Conservation (phyloP, 768 basidiomycete species). For the Mycena rosella region DNA sequence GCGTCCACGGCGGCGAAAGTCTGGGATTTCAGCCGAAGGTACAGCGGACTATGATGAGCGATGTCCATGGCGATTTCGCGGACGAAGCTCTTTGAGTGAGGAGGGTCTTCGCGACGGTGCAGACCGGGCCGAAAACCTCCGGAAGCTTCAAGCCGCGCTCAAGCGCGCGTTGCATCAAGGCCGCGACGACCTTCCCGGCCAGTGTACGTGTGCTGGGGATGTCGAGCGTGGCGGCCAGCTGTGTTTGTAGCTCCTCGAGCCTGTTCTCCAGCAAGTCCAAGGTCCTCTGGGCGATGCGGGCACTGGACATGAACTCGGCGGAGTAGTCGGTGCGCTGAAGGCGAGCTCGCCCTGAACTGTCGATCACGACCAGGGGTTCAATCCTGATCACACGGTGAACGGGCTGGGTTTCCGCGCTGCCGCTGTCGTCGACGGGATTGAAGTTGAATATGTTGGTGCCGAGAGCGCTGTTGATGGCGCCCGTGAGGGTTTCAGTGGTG, state of each 20-base stretch:
- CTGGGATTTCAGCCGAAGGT: slow-evolving; percentile 11
- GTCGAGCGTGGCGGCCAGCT: slow-evolving; percentile 12
- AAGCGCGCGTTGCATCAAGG: slow-evolving; percentile 16
- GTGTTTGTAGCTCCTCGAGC: slow-evolving; percentile 2
- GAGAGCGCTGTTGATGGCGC: background rate
- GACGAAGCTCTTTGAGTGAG: slow-evolving; percentile 14
- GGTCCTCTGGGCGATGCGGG: slow-evolving; percentile 7
- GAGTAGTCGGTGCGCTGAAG: slow-evolving; percentile 1
- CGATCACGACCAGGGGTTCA: slow-evolving; percentile 7
- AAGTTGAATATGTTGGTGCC: background rate
- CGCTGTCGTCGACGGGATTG: too few relatives aligned
- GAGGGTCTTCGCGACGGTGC: background rate
- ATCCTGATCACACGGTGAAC: slow-evolving; percentile 10
- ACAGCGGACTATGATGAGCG: slow-evolving; percentile 1
- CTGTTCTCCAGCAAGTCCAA: slow-evolving; percentile 4
- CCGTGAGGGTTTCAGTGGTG: too few relatives aligned
- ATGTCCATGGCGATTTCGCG: background rate
- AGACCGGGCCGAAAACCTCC: background rate
- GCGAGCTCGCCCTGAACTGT: background rate
- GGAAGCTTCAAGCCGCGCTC: background rate
- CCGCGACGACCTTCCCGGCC: slow-evolving; percentile 23
- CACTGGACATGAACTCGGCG: too few relatives aligned
- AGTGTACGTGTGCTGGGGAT: slow-evolving; percentile 4
- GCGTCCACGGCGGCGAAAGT: slow-evolving; percentile 16
- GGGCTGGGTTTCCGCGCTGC: too few relatives aligned